A percentile compares a stretch with the other conserved stretches of the same genome.
Conservation (phyloP, 2,329 filamentous ascomycete genomes). For the Epicoccum sorghinum region DNA sequence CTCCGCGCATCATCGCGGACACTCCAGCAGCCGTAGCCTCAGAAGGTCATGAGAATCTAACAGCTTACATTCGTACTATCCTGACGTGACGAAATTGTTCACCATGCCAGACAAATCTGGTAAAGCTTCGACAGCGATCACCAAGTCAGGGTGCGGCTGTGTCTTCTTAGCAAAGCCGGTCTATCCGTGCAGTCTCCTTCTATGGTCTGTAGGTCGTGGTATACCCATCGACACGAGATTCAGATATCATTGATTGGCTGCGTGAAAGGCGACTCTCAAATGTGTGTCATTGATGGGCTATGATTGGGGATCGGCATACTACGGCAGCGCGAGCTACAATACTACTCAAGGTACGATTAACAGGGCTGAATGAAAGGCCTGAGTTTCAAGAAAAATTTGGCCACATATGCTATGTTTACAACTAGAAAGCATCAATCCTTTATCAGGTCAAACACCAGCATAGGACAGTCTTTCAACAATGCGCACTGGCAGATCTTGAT, state of each 20-base stretch:
- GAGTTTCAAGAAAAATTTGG: too few relatives aligned
- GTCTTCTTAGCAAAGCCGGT: neutral
- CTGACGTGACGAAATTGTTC: neutral
- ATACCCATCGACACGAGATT: neutral
- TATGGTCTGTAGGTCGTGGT: neutral
- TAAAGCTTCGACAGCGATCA: neutral
- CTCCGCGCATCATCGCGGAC: neutral
- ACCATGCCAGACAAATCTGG: neutral
- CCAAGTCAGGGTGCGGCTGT: neutral
- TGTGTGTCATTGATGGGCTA: neutral
- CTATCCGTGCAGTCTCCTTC: neutral
- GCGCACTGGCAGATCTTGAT: neutral
- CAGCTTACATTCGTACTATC: neutral
- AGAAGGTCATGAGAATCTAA: neutral
- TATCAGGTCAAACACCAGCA: neutral
- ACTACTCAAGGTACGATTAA: too few relatives aligned
- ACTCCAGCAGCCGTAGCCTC: neutral
- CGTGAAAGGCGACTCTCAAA: neutral
- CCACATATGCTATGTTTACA: too few relatives aligned
- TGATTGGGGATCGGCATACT: neutral
- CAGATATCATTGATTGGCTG: neutral
- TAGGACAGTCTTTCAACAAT: neutral
- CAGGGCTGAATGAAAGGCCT: too few relatives aligned
- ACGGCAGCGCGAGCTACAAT: neutral
- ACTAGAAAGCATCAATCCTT: neutral